phyloP scores from a whole-genome alignment of 2,329 filamentous ascomycete species.

The Neoarthrinium moseri region DNA sequence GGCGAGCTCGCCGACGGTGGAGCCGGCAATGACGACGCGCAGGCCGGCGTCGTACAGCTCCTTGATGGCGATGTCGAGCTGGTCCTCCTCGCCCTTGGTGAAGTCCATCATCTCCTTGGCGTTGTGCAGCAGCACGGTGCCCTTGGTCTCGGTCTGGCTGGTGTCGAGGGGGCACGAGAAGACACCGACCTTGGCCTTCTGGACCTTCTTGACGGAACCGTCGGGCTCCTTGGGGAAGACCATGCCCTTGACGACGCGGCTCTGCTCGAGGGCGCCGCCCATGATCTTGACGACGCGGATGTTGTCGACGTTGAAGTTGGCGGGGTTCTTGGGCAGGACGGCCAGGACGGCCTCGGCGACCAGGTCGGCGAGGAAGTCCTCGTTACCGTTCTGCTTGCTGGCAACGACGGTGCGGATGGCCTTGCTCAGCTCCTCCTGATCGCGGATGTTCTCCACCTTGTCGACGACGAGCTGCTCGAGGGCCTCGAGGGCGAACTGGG shows the following conservation, averaged over 20 bases:
- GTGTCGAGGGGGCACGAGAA: conserved; percentile 95
- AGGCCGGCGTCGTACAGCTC: conserved; percentile 93
- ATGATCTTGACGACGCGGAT: conserved; percentile 99
- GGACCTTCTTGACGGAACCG: conserved; percentile 84
- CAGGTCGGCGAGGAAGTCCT: conserved; percentile 82
- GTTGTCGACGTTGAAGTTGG: conserved; percentile 98
- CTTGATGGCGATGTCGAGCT: conserved; percentile 89
- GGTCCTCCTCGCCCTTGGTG: conserved; percentile 91
- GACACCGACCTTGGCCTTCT: conserved; percentile 92
- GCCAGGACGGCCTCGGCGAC: conserved; percentile 84
- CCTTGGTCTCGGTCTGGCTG: conserved; percentile 97
- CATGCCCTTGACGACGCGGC: conserved; percentile 94
- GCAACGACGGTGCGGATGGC: conserved; percentile 93
- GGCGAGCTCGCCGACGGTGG: conserved; percentile 92
- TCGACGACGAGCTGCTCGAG: conserved; percentile 90
- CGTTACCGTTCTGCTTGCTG: conserved; percentile 93
- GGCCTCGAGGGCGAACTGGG: conserved; percentile 79
- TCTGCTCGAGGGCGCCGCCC: conserved; percentile 93
- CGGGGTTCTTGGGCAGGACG: conserved; percentile 91
- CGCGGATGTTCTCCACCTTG: conserved; percentile 80
- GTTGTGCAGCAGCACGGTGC: conserved; percentile 93
- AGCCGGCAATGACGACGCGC: conserved; percentile 86
- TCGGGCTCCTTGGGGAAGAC: conserved; percentile 97
- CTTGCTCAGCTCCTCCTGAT: conserved; percentile 84
- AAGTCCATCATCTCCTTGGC: conserved; percentile 99